Percentiles rank a stretch among this genome's conserved stretches.
Conservation (phyloP, 1,139 yeast species). For the Kurtzmaniella natalensis region DNA sequence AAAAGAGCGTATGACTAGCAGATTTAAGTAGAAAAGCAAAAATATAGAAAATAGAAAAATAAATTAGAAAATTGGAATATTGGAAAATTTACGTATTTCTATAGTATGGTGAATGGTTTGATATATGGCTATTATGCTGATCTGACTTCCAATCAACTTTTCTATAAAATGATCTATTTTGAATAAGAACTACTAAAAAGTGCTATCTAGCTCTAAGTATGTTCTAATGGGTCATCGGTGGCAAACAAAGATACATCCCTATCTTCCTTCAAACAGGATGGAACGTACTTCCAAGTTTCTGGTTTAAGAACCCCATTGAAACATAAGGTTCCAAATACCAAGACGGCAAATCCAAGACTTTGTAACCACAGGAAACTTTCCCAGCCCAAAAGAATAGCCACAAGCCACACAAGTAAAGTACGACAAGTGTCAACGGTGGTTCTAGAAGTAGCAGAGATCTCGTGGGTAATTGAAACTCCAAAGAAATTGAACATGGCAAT, state of each 20-base stretch:
- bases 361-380: constrained; percentile 62
- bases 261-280: constrained; percentile 32
- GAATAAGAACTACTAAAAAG: no score
- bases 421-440: constrained; percentile 79
- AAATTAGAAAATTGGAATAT: no score
- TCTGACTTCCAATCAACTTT: no score
- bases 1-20: no score
- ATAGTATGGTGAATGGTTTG: no score
- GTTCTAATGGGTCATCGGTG: constrained; percentile 5
- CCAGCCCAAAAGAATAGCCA: constrained; percentile 78
- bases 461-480: constrained; percentile 66
- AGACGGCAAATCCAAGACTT: constrained; percentile 55
- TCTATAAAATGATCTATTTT: no score
- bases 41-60: no score
- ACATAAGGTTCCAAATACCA: constrained; percentile 71
- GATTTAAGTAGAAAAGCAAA: no score
- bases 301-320: constrained; percentile 66
- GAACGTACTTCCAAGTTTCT: constrained; percentile 43
- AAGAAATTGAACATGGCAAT: constrained; percentile 71
- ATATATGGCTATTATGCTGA: no score
- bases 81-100: no score
- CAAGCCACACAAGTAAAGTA: constrained; percentile 71
- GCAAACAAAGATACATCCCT: constrained; percentile 1
- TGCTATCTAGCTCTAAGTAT: no score
- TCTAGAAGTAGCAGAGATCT: constrained; percentile 70